phyloP scores from a whole-genome alignment of 495 filamentous ascomycete species.

The Viridothelium virens region DNA sequence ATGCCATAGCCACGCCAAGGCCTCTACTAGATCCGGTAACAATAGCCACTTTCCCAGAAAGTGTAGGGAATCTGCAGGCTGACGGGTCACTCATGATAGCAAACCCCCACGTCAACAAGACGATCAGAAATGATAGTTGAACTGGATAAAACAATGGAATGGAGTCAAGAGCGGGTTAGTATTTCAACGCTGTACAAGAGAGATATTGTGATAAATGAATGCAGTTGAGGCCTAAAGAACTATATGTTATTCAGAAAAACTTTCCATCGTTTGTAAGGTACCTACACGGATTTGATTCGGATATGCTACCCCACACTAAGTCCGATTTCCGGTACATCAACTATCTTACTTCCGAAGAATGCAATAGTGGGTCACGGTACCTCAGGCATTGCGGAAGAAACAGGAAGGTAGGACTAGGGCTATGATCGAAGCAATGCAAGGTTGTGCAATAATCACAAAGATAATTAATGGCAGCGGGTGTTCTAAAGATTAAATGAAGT shows the following conservation, averaged over 20 bases:
- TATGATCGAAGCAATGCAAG: no score
- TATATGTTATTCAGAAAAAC: not conserved
- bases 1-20: constrained; percentile 22
- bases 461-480: no score
- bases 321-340: not conserved
- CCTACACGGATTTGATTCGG: not conserved
- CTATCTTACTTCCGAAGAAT: no score
- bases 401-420: no score
- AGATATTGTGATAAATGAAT: no score
- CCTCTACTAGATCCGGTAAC: constrained; percentile 22
- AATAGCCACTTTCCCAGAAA: constrained; percentile 17
- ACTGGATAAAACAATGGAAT: not conserved
- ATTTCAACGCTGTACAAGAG: no score
- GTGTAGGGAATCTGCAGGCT: not conserved
- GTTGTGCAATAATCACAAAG: no score
- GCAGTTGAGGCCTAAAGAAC: no score
- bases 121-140: not conserved
- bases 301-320: not conserved
- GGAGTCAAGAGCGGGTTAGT: not conserved
- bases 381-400: not conserved
- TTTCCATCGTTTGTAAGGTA: not conserved
- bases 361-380: not conserved
- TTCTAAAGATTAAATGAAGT: no score
- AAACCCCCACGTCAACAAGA: not conserved
- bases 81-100: not conserved